These are phyloP conservation scores for Pichia thaimueangensis DNA, from an alignment of 805 yeast species.

Conservation along the genomic window DNA sequence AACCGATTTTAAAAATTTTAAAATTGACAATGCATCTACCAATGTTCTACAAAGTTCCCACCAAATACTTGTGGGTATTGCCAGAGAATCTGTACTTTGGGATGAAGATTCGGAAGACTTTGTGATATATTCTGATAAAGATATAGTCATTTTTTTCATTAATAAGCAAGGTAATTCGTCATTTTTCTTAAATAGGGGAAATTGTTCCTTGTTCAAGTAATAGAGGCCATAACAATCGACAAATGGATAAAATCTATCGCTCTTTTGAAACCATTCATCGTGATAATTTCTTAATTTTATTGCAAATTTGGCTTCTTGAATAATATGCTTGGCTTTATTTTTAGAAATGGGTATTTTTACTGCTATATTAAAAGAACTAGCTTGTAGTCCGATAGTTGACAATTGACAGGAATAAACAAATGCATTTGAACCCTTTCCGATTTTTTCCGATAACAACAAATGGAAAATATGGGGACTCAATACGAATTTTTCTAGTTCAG, in stretches of 20 bases:
- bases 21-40: slow-evolving; percentile 21
- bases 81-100: slow-evolving; percentile 13
- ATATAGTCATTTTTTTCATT: slow-evolving; percentile 23
- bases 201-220: slow-evolving; percentile 20
- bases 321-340: slow-evolving; percentile 21
- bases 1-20: slow-evolving; percentile 28
- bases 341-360: slow-evolving; percentile 26
- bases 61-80: slow-evolving; percentile 26
- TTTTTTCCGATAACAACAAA: slow-evolving; percentile 14
- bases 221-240: slow-evolving; percentile 26
- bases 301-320: slow-evolving; percentile 24
- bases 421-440: slow-evolving; percentile 29
- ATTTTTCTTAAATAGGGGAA: slow-evolving; percentile 21
- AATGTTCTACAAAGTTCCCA: slow-evolving; percentile 28
- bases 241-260: slow-evolving; percentile 20
- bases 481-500: slow-evolving; percentile 17
- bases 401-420: slow-evolving; percentile 23
- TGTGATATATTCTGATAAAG: slow-evolving; percentile 23
- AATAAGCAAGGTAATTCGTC: slow-evolving; percentile 27
- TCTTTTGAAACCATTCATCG: slow-evolving; percentile 13
- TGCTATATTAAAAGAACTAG: slow-evolving; percentile 17
- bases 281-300: slow-evolving; percentile 18
- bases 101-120: neutral
- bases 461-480: slow-evolving; percentile 18
- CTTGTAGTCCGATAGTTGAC: slow-evolving; percentile 10